Conservation (phyloP, 2,329 filamentous ascomycete genomes). For the Alternaria angustiovoidea region DNA sequence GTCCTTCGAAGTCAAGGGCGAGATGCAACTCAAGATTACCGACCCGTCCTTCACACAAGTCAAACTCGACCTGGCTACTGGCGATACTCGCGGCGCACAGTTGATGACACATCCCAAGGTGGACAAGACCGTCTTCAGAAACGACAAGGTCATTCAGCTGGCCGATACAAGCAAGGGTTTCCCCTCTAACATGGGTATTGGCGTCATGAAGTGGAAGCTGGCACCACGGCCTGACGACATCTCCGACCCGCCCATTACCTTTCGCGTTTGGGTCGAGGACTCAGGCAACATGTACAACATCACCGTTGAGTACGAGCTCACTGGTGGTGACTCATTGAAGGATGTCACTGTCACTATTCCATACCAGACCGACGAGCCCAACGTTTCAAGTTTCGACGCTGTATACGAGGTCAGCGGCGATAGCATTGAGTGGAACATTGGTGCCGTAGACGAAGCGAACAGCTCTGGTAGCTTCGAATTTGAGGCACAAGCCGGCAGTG, state of each 20-base stretch:
- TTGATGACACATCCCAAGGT: slow-evolving; percentile 98
- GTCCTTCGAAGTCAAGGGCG: slow-evolving; percentile 88
- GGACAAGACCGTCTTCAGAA: slow-evolving; percentile 86
- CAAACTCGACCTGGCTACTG: slow-evolving; percentile 80
- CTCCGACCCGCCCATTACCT: slow-evolving; percentile 86
- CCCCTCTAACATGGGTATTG: slow-evolving; percentile 91
- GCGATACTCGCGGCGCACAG: slow-evolving; percentile 82
- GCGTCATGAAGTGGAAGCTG: slow-evolving; percentile 91
- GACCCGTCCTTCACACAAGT: slow-evolving; percentile 91
- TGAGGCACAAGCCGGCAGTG: slow-evolving; percentile 84
- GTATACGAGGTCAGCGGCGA: slow-evolving; percentile 94
- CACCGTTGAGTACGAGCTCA: slow-evolving; percentile 95
- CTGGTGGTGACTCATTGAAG: slow-evolving; percentile 76
- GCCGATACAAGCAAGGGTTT: slow-evolving; percentile 88
- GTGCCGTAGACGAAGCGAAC: slow-evolving; percentile 83
- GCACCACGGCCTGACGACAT: slow-evolving; percentile 81
- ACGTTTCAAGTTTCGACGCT: slow-evolving; percentile 91
- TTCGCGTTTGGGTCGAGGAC: slow-evolving; percentile 97
- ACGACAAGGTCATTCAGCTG: slow-evolving; percentile 84
- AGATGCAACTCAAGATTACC: slow-evolving; percentile 88
- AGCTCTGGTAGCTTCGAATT: slow-evolving; percentile 91
- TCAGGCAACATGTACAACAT: slow-evolving; percentile 83
- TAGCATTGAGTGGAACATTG: slow-evolving; percentile 92
- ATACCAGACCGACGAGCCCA: slow-evolving; percentile 83
- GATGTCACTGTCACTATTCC: slow-evolving; percentile 91